phyloP scores from a whole-genome alignment of 2,329 filamentous ascomycete genomes.

The Ustulina deusta region DNA sequence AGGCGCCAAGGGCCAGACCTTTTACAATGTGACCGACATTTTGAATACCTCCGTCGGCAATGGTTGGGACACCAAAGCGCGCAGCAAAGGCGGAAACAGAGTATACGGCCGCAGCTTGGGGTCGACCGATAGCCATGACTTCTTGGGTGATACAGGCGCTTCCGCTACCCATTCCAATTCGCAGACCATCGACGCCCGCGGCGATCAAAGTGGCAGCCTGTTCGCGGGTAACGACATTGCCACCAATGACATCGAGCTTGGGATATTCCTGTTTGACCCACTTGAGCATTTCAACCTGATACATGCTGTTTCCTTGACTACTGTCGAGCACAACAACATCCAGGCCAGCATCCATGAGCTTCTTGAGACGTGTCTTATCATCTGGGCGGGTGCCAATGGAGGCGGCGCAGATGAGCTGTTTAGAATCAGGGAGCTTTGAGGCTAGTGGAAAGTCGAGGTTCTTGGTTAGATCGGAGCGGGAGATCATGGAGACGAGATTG shows the following conservation, averaged over 20 bases:
- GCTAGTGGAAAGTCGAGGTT: slow-evolving; percentile 97
- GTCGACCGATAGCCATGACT: slow-evolving; percentile 98
- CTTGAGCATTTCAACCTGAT: slow-evolving; percentile 98
- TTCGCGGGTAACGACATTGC: slow-evolving; percentile 97
- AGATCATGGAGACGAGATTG: slow-evolving; percentile 92
- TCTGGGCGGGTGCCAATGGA: slow-evolving; percentile 95
- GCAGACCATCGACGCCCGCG: slow-evolving; percentile 93
- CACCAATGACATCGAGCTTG: slow-evolving; percentile 91
- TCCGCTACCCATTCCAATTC: slow-evolving; percentile 98
- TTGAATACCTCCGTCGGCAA: slow-evolving; percentile 97
- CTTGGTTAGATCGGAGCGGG: slow-evolving; percentile 96
- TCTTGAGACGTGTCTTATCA: slow-evolving; percentile 86
- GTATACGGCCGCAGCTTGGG: slow-evolving; percentile 93
- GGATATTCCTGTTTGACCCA: slow-evolving; percentile 92
- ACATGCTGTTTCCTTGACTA: slow-evolving; percentile 98
- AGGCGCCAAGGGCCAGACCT: slow-evolving; percentile 92
- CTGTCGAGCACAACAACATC: slow-evolving; percentile 96
- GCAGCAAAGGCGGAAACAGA: slow-evolving; percentile 90
- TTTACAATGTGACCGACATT: slow-evolving; percentile 99
- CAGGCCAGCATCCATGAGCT: slow-evolving; percentile 92
- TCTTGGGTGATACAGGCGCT: slow-evolving; percentile 99
- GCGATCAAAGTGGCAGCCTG: slow-evolving; percentile 93
- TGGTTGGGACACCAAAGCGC: slow-evolving; percentile 95
- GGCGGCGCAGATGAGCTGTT: slow-evolving; percentile 95
- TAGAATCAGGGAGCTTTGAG: slow-evolving; percentile 95